Conservation (phyloP, 768 basidiomycete genomes). For the Amanita molliuscula region DNA sequence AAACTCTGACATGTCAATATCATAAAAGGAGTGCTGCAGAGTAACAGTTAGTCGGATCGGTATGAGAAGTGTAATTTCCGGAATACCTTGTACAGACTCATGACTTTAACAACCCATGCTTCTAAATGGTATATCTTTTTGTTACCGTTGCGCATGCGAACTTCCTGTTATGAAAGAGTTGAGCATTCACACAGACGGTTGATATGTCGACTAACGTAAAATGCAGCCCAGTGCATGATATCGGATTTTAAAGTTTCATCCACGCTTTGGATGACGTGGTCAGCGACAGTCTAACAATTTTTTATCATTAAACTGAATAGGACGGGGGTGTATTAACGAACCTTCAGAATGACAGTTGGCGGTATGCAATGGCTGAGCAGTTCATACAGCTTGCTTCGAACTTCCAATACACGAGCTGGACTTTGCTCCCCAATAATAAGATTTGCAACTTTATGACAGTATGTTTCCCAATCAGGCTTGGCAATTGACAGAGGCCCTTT, state of each 20-base stretch:
- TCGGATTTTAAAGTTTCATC: constrained; percentile 88
- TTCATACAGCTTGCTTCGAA: constrained; percentile 90
- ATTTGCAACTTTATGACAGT: constrained; percentile 87
- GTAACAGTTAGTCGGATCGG: constrained; percentile 2
- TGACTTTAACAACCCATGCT: constrained; percentile 94
- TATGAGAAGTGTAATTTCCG: neutral
- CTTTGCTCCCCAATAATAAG: constrained; percentile 84
- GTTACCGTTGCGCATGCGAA: constrained; percentile 85
- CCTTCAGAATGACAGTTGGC: constrained; percentile 85
- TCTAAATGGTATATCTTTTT: constrained; percentile 94
- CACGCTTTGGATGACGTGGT: constrained; percentile 75
- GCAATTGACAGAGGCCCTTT: constrained; percentile 73
- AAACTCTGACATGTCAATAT: constrained; percentile 50
- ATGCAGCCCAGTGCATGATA: constrained; percentile 96
- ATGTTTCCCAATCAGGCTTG: constrained; percentile 99
- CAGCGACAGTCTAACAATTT: constrained; percentile 70
- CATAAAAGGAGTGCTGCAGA: constrained; percentile 48
- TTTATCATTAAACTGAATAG: neutral
- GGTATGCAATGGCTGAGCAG: constrained; percentile 96
- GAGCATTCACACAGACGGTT: neutral
- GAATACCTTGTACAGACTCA: constrained; percentile 78
- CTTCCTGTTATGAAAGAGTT: constrained; percentile 47
- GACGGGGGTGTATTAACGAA: constrained; percentile 15
- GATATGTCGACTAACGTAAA: constrained; percentile 56
- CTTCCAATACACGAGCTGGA: constrained; percentile 83